phyloP scores from a whole-genome alignment of 1,284 basidiomycete species.

The Pyrrhoderma lamaoense region DNA sequence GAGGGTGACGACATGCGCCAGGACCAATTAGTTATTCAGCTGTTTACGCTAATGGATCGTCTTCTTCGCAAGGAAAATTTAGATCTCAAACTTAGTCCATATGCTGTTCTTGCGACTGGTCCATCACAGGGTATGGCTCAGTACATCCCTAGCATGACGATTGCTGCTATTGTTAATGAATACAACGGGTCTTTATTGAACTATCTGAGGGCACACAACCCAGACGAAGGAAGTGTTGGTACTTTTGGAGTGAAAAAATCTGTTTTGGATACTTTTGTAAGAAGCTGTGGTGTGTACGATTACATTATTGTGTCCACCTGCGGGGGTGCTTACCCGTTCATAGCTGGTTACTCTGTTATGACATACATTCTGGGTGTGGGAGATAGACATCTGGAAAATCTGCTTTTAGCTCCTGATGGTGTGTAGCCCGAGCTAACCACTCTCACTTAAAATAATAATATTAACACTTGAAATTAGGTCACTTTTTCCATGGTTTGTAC shows the following conservation, averaged over 20 bases:
- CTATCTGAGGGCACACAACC: constrained; percentile 79
- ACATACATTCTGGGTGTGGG: constrained; percentile 97
- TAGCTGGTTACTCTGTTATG: constrained; percentile 97
- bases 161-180: constrained; percentile 90
- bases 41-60: constrained; percentile 97
- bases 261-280: constrained; percentile 93
- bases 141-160: constrained; percentile 91
- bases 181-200: constrained; percentile 81
- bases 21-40: constrained; percentile 94
- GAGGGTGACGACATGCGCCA: constrained; percentile 98
- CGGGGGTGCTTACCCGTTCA: constrained; percentile 10
- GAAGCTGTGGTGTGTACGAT: constrained; percentile 82
- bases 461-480: constrained; percentile 35
- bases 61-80: constrained; percentile 92
- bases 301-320: background rate
- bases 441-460: constrained; percentile 7
- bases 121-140: constrained; percentile 93
- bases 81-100: constrained; percentile 88
- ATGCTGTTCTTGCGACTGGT: constrained; percentile 91
- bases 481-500: constrained; percentile 75
- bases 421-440: constrained; percentile 29
- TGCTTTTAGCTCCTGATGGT: constrained; percentile 90
- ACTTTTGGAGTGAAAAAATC: constrained; percentile 85
- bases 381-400: constrained; percentile 94
- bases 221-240: constrained; percentile 87